Conservation (phyloP, 805 yeast species). For the Scheffersomyces spartinae region DNA sequence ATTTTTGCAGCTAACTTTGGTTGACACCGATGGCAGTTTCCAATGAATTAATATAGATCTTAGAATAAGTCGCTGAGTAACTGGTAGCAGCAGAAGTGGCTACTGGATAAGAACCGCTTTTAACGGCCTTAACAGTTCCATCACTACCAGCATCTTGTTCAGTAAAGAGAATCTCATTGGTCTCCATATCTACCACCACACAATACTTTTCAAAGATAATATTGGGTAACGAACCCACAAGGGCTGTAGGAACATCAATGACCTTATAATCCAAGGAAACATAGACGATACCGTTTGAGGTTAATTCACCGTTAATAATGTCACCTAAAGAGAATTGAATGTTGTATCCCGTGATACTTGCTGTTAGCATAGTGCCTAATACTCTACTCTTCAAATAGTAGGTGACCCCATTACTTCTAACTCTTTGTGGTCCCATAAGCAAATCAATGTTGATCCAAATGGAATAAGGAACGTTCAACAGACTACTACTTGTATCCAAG, state of each 20-base stretch:
- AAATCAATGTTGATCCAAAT: slow-evolving; percentile 6
- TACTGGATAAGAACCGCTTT: slow-evolving; percentile 6
- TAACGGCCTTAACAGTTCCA: slow-evolving; percentile 3
- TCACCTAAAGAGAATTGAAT: slow-evolving; percentile 7
- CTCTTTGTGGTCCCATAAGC: slow-evolving; percentile 4
- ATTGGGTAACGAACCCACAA: slow-evolving; percentile 9
- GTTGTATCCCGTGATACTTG: slow-evolving; percentile 6
- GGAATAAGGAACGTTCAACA: slow-evolving; percentile 7
- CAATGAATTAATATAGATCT: too few relatives aligned
- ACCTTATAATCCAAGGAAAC: slow-evolving; percentile 4
- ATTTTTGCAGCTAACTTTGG: too few relatives aligned
- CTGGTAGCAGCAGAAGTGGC: slow-evolving; percentile 6
- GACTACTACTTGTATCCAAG: slow-evolving; percentile 10
- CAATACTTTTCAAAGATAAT: slow-evolving; percentile 8
- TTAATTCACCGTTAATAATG: slow-evolving; percentile 5
- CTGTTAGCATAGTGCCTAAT: slow-evolving; percentile 1
- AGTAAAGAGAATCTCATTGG: slow-evolving; percentile 7
- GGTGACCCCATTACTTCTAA: slow-evolving; percentile 2
- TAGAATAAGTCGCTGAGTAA: slow-evolving; percentile 5
- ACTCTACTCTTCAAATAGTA: slow-evolving; percentile 4
- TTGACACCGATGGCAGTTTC: too few relatives aligned
- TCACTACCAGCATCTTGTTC: slow-evolving; percentile 2
- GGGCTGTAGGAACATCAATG: slow-evolving; percentile 6
- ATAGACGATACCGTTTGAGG: slow-evolving; percentile 5
- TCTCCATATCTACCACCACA: slow-evolving; percentile 9